A percentile compares a stretch with the other conserved stretches of the same genome.
Evolutionary conservation across 2,329 filamentous ascomycete species (phyloP).

Genomic region (Cladophialophora chaetospira): DNA sequence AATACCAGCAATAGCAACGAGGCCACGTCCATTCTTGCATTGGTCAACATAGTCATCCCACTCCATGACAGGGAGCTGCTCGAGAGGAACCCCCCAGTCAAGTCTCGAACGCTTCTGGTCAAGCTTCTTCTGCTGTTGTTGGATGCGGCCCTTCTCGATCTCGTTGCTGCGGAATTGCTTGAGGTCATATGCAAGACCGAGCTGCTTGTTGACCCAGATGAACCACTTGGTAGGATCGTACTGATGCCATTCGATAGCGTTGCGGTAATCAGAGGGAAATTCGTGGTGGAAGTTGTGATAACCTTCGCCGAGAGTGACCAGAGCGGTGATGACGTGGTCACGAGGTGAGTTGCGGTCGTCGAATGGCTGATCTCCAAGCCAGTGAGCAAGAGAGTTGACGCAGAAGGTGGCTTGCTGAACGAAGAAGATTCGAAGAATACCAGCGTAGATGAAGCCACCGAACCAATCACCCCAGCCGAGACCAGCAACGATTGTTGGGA

Average conservation of each 20-base stretch:
- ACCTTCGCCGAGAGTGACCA: slow-evolving; percentile 82
- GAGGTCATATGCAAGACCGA: slow-evolving; percentile 80
- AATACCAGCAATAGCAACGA: slow-evolving; percentile 78
- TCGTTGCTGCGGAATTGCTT: slow-evolving; percentile 92
- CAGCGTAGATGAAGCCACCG: slow-evolving; percentile 81
- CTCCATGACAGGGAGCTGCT: slow-evolving; percentile 80
- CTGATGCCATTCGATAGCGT: slow-evolving; percentile 87
- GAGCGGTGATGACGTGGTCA: slow-evolving; percentile 81
- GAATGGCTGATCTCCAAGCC: slow-evolving; percentile 89
- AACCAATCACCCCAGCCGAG: slow-evolving; percentile 78
- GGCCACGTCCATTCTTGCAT: slow-evolving; percentile 73
- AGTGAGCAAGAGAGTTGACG: slow-evolving; percentile 87
- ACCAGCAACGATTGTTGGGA: slow-evolving; percentile 75
- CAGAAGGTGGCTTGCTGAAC: slow-evolving; percentile 93
- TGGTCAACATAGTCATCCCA: slow-evolving; percentile 85
- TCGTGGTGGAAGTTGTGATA: slow-evolving; percentile 98
- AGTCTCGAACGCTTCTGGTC: slow-evolving; percentile 80
- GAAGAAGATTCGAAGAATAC: slow-evolving; percentile 84
- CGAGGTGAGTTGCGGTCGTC: slow-evolving; percentile 90
- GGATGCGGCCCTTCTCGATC: slow-evolving; percentile 86
- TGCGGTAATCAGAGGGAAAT: slow-evolving; percentile 90
- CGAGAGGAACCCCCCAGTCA: slow-evolving; percentile 83
- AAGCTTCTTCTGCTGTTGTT: slow-evolving; percentile 90
- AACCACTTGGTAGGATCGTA: slow-evolving; percentile 91
- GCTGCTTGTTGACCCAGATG: slow-evolving; percentile 81